Percentiles rank a stretch among this genome's conserved stretches.
phyloP scores from a whole-genome alignment of 2,329 filamentous ascomycete genomes.

The Diaporthe humulicola region DNA sequence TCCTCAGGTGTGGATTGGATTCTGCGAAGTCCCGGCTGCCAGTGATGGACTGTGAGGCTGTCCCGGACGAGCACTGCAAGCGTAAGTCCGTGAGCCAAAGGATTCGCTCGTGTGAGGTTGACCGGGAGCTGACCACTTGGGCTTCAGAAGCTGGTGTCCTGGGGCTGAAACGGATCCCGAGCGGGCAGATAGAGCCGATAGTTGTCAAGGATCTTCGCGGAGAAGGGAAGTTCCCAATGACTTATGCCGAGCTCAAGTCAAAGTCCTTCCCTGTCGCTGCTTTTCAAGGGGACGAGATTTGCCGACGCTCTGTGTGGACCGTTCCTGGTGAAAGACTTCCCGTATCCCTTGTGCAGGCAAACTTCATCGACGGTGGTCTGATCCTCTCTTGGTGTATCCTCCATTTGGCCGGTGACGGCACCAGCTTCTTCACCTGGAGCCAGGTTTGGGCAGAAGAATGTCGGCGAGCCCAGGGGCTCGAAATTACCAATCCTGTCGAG shows the following conservation, averaged over 20 bases:
- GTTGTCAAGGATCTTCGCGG: slow-evolving; percentile 45
- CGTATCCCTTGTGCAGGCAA: slow-evolving; percentile 44
- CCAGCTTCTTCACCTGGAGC: slow-evolving; percentile 48
- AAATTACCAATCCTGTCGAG: slow-evolving; percentile 43
- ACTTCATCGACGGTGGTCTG: slow-evolving; percentile 48
- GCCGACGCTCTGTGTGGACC: background rate
- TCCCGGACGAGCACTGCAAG: slow-evolving; percentile 47
- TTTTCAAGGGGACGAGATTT: slow-evolving; percentile 40
- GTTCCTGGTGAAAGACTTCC: slow-evolving; percentile 42
- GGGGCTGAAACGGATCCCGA: slow-evolving; percentile 47
- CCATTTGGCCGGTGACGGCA: slow-evolving; percentile 52
- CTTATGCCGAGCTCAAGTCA: slow-evolving; percentile 45
- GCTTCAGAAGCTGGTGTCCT: slow-evolving; percentile 46
- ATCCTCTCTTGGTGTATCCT: slow-evolving; percentile 46
- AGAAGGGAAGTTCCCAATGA: slow-evolving; percentile 43
- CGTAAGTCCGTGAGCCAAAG: slow-evolving; percentile 25
- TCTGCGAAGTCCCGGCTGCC: slow-evolving; percentile 47
- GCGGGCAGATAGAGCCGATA: slow-evolving; percentile 45
- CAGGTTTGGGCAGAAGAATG: slow-evolving; percentile 53
- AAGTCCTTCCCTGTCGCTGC: slow-evolving; percentile 45
- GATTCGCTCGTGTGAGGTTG: background rate
- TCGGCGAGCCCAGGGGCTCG: slow-evolving; percentile 47
- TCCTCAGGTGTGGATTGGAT: slow-evolving; percentile 47
- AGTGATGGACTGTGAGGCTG: slow-evolving; percentile 48
- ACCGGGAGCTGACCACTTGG: background rate